Base-by-base conservation (phyloP, 1,284 basidiomycete genomes). In the Rhodotorula sp. region DNA sequence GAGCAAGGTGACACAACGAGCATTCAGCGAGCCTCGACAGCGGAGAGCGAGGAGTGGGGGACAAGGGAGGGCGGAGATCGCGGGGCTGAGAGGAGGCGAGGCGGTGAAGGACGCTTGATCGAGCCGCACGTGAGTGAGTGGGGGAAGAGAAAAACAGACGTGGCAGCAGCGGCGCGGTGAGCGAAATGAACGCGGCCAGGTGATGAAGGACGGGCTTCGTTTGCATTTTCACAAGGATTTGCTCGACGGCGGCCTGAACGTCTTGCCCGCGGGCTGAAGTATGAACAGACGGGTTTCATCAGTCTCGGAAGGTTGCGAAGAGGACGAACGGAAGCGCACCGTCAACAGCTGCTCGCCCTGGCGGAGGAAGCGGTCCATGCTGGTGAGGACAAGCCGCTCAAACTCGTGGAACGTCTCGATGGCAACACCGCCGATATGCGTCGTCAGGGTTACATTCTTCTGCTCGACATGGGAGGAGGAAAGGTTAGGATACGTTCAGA, bases 391-490 rank as follows among this genome's bases (percentile, higher is more conserved):
- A 55, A 57, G 54, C 9, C 37, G 54, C 22, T 64, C 63, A 15
- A 64, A 64, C 63, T 54, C 63, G n/a, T 57, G 32, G 51, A 48
- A 37, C 12, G 63, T 64, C 44, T 64, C 63, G 25, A 25, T 44
- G 8, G 63, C 63, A 27, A 64, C 63, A 13, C 63, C 63, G 2
- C 63, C 63, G 32, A 64, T 64, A 44, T 64, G 63, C 29, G 63
- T 57, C 5, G 54, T 64, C 21, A 64, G 51, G 15, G 63, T 64
- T 1, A 64, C 63, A 27, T 64, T 39, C 34, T 57, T 57, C 63
- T 64, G 63, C 29, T 25, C 13, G 8, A 4, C 25, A n/a, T n/a
- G n/a, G n/a, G n/a, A n/a, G n/a, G 10, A 29, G 27, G 19, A n/a
- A 10, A 8, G 27, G 19, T 15, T 9, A 53, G 36, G 7, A 1